Conservation (phyloP, 164 flowering plant genomes). For the Magnolia sinica region DNA sequence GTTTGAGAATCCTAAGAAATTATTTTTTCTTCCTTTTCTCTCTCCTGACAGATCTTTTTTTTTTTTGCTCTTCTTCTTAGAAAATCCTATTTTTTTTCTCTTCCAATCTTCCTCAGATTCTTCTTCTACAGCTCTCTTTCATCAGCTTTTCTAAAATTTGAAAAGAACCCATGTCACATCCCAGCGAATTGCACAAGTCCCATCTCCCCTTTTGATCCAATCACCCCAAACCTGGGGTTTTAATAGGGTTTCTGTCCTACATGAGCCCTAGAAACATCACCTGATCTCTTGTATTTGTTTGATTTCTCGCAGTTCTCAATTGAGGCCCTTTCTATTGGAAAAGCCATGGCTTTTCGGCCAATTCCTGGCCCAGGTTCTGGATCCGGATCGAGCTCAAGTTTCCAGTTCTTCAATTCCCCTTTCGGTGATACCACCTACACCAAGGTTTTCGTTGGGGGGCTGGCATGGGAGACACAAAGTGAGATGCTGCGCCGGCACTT, state of each 20-base stretch:
- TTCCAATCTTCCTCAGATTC: conserved; percentile 6
- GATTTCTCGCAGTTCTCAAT: not conserved
- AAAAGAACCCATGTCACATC: conserved; percentile 18
- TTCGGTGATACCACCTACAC: conserved; percentile 95
- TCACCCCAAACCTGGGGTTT: conserved; percentile 29
- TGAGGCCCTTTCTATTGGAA: not conserved
- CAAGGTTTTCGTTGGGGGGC: conserved; percentile 94
- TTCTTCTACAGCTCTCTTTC: conserved; percentile 8
- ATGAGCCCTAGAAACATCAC: conserved; percentile 21
- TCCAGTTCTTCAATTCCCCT: conserved; percentile 70
- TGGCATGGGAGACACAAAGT: conserved; percentile 99
- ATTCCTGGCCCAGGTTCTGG: conserved; percentile 57
- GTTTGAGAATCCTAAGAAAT: not conserved
- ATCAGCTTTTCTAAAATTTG: conserved; percentile 18
- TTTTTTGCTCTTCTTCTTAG: too few species aligned
- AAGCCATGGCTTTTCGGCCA: conserved; percentile 61
- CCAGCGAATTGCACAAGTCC: conserved; percentile 20
- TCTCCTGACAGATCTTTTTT: not conserved
- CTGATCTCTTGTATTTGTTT: conserved; percentile 2
- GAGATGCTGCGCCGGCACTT: conserved; percentile 76
- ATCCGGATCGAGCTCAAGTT: conserved; percentile 56
- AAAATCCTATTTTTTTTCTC: not conserved
- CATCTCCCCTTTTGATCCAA: conserved; percentile 18
- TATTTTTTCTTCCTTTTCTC: not conserved
- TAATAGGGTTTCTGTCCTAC: conserved; percentile 38